Conservation (phyloP, 1,139 yeast species). For the Geotrichum siamense region DNA sequence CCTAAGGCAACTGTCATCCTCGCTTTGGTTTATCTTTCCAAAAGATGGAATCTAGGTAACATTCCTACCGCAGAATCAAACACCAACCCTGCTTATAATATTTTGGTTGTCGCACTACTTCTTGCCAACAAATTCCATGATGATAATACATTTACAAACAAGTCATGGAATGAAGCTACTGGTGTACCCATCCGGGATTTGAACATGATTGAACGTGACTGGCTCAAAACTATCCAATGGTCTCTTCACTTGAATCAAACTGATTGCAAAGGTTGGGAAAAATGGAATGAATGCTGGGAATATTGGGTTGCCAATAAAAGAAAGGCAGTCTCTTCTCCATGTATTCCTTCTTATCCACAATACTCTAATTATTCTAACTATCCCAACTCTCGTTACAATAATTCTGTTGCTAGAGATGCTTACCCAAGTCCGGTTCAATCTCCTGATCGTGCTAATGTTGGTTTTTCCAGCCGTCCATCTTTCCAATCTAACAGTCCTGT, state of each 20-base stretch:
- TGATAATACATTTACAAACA: constrained; percentile 92
- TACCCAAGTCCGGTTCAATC: constrained; percentile 16
- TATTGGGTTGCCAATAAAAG: constrained; percentile 21
- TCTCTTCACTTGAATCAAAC: constrained; percentile 28
- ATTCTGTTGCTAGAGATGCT: constrained; percentile 1
- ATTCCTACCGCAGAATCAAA: constrained; percentile 26
- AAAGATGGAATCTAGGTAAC: constrained; percentile 36
- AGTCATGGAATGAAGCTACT: constrained; percentile 93
- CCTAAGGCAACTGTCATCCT: constrained; percentile 75
- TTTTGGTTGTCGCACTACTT: constrained; percentile 62
- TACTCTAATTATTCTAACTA: constrained; percentile 8
- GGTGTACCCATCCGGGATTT: constrained; percentile 58
- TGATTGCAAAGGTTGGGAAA: constrained; percentile 34
- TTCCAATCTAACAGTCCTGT: constrained; percentile 6
- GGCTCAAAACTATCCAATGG: constrained; percentile 48
- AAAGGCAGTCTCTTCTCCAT: constrained; percentile 11
- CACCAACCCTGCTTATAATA: constrained; percentile 41
- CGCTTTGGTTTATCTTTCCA: constrained; percentile 65
- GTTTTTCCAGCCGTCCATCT: constrained; percentile 8
- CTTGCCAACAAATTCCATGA: constrained; percentile 92
- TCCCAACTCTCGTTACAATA: constrained; percentile 3
- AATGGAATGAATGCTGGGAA: constrained; percentile 37
- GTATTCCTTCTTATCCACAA: constrained; percentile 1
- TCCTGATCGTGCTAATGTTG: constrained; percentile 9
- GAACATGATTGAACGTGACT: constrained; percentile 61